A percentile compares a stretch with the other conserved stretches of the same genome.
These are phyloP conservation scores for Mycena alexandri DNA, from an alignment of 768 basidiomycete genomes.

Conservation along the genomic window DNA sequence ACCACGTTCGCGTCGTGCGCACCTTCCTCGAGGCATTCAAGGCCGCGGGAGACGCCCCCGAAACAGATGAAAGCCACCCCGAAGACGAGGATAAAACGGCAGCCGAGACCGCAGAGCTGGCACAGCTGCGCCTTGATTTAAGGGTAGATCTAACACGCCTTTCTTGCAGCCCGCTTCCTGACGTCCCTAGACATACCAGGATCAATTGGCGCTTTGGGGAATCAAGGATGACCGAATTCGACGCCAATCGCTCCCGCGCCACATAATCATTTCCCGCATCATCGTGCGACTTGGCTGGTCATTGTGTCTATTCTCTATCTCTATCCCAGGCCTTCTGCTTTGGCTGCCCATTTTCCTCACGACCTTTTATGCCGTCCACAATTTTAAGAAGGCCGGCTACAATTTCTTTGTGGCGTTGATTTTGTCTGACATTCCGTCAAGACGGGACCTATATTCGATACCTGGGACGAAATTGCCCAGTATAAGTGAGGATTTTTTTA, in stretches of 20 bases:
- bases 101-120: constrained; percentile 44
- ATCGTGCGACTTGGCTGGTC: constrained; percentile 75
- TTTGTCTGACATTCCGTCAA: background rate
- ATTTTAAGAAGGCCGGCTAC: constrained; percentile 69
- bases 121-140: constrained; percentile 63
- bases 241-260: constrained; percentile 64
- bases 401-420: background rate
- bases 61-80: constrained; percentile 39
- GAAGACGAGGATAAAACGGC: constrained; percentile 43
- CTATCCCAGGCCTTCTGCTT: constrained; percentile 81
- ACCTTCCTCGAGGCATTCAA: constrained; percentile 86
- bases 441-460: constrained; percentile 86
- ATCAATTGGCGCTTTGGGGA: constrained; percentile 72
- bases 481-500: too few relatives aligned
- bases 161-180: constrained; percentile 2
- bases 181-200: constrained; percentile 73
- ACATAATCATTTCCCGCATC: constrained; percentile 72
- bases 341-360: constrained; percentile 86
- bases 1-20: constrained; percentile 82
- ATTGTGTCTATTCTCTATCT: constrained; percentile 70
- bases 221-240: constrained; percentile 91
- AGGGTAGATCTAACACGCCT: constrained; percentile 58
- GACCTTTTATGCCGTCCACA: constrained; percentile 76
- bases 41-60: constrained; percentile 46
- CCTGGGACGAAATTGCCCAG: constrained; percentile 91